Evolutionary conservation across 1,284 basidiomycete genomes (phyloP).

Genomic region (Tetrapyrgos nigripes): DNA sequence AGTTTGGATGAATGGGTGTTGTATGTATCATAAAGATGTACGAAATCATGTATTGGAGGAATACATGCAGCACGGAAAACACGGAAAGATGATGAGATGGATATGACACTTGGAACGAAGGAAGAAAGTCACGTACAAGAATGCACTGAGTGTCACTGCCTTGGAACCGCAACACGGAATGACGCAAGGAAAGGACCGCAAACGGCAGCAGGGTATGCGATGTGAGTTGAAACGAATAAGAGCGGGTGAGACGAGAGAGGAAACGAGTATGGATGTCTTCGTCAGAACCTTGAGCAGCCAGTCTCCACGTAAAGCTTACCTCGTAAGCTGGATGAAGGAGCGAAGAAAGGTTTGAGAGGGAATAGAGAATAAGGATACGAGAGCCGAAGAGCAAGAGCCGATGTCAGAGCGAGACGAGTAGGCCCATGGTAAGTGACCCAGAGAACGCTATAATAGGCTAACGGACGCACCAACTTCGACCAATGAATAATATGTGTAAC

Average conservation of each 20-base stretch:
- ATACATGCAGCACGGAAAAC: no score
- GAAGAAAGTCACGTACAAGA: slow-evolving; percentile 62
- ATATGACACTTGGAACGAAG: slow-evolving; percentile 11
- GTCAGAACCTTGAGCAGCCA: no score
- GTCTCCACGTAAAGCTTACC: slow-evolving; percentile 28
- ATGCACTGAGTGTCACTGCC: slow-evolving; percentile 81
- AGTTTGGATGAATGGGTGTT: neutral
- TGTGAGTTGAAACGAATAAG: no score
- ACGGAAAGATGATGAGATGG: neutral
- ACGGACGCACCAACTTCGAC: slow-evolving; percentile 67
- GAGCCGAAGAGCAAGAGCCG: neutral
- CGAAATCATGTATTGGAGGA: no score
- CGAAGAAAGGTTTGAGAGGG: slow-evolving; percentile 9
- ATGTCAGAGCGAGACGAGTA: neutral
- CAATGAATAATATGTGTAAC: slow-evolving; percentile 84
- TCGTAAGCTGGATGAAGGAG: slow-evolving; percentile 39
- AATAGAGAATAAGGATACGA: neutral
- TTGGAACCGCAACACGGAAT: slow-evolving; percentile 30
- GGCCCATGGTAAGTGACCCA: neutral
- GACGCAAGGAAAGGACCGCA: no score
- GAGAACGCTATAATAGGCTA: neutral
- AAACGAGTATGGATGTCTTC: no score
- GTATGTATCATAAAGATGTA: no score
- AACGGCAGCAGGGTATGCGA: no score
- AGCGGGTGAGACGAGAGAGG: no score